Evolutionary conservation across 2,329 filamentous ascomycete genomes (phyloP).

Genomic region (Saccharata proteae): DNA sequence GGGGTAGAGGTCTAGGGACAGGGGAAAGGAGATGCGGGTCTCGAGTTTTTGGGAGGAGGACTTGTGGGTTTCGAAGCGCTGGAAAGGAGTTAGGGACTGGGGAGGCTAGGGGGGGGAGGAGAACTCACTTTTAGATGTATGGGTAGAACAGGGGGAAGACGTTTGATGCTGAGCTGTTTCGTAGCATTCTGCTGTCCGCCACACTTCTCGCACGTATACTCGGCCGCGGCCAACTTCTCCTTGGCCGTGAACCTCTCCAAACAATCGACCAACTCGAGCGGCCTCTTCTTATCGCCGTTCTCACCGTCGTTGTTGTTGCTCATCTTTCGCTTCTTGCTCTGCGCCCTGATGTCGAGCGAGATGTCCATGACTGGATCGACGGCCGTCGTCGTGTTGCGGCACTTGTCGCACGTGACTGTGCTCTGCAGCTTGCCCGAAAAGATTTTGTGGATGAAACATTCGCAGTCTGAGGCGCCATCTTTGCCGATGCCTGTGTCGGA

Average conservation of each 20-base stretch:
- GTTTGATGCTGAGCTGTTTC: slow-evolving; percentile 74
- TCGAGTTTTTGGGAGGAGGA: slow-evolving; percentile 75
- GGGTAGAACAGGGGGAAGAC: slow-evolving; percentile 75
- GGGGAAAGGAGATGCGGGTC: slow-evolving; percentile 71
- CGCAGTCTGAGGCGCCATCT: slow-evolving; percentile 39
- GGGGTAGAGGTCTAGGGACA: slow-evolving; percentile 79
- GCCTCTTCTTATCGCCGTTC: slow-evolving; percentile 16
- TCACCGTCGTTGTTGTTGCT: slow-evolving; percentile 21
- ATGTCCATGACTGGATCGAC: slow-evolving; percentile 86
- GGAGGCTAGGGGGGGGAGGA: neutral
- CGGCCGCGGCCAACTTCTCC: slow-evolving; percentile 62
- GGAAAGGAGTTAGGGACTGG: slow-evolving; percentile 12
- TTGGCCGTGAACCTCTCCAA: slow-evolving; percentile 77
- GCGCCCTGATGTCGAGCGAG: slow-evolving; percentile 69
- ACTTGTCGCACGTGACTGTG: slow-evolving; percentile 82
- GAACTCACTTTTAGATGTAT: slow-evolving; percentile 74
- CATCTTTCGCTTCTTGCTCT: slow-evolving; percentile 53
- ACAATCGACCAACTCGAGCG: slow-evolving; percentile 43
- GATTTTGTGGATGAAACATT: slow-evolving; percentile 85
- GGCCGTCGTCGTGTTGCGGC: slow-evolving; percentile 67
- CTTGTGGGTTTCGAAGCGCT: slow-evolving; percentile 66
- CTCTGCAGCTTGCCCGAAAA: slow-evolving; percentile 89
- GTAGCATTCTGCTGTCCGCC: slow-evolving; percentile 62
- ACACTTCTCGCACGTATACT: slow-evolving; percentile 79
- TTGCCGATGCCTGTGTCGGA: slow-evolving; percentile 11